A percentile compares a stretch with the other conserved stretches of the same genome.
These are phyloP conservation scores for Apiospora hydei DNA, from an alignment of 2,329 filamentous ascomycete genomes.

Conservation along the genomic window DNA sequence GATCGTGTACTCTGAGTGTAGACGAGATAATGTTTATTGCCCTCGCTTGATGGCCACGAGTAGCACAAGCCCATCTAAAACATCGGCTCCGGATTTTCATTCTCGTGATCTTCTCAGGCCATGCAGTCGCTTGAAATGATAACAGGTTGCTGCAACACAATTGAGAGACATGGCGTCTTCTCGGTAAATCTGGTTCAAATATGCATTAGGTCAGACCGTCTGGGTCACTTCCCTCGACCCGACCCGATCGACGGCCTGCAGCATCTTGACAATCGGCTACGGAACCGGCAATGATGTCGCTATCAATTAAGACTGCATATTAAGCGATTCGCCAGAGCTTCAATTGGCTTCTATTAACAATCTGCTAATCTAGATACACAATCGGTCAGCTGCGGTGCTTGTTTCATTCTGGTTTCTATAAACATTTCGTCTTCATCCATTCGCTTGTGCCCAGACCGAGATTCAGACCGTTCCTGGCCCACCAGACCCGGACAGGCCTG, in stretches of 20 bases:
- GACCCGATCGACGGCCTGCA: background rate
- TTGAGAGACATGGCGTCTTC: background rate
- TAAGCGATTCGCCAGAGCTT: background rate
- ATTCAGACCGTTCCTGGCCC: conserved; percentile 84
- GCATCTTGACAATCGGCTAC: background rate
- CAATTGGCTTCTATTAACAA: background rate
- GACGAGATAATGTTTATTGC: background rate
- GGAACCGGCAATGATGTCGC: background rate
- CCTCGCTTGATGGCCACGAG: background rate
- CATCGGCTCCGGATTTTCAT: background rate
- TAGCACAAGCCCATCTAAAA: background rate
- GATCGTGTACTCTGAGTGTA: background rate
- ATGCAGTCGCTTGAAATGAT: background rate
- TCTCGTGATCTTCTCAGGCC: background rate
- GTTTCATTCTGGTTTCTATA: conserved; percentile 51
- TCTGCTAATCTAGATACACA: background rate
- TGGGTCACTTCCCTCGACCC: conserved; percentile 4
- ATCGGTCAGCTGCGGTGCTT: background rate
- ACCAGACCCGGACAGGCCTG: conserved; percentile 81
- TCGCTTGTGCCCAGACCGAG: conserved; percentile 83
- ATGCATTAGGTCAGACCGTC: background rate
- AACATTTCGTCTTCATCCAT: conserved; percentile 84
- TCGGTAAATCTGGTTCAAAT: conserved; percentile 10
- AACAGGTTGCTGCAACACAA: background rate
- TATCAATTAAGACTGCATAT: background rate